Base-by-base conservation (phyloP, 2,329 filamentous ascomycete species). In the Xylariaceae sp. region DNA sequence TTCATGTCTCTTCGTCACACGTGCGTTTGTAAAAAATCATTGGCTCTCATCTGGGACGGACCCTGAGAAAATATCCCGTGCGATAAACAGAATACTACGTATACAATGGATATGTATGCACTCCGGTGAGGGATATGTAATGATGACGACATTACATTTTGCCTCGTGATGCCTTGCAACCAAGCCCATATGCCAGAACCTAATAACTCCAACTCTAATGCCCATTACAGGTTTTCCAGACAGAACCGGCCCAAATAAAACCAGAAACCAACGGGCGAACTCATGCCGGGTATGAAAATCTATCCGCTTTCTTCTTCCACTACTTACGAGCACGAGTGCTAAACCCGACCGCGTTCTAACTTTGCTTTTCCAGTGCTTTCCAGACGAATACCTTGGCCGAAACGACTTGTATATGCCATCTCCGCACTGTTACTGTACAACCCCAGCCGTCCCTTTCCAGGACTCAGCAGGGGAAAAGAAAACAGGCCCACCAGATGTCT, bases 381-480 rank as follows among this genome's bases (percentile, higher is more conserved):
- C 14, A 37, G 32, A 12, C 14, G 32, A 29, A 52, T 41, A 40
- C 41, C 32, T 40, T 48, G 21, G n/a, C 26, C 41, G 21, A n/a
- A 3, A 44, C 32, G 9, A 37, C 32, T 7, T 37, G 32, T 37
- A 16, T 16, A 37, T 37, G 32, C 32, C 32, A 37, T 37, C 32
- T 10, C 14, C 32, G 14, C 32, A 37, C 32, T 37, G 32, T 37
- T 37, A 12, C 14, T 37, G 32, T 37, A 37, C 32, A 37, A 37
- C 42, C 37, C 43, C 56, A 60, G 54, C 59, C 50, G n/a, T 61
- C 59, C 2, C 49, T 47, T 48, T 54, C 56, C 16, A 7, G 47
- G 51, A 59, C 58, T 54, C 61, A 51, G 50, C 37, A 40, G 44
- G 47, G 54, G 52, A 60, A 54, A 58, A 26, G 49, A 52, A 60